Percentiles rank a stretch among this genome's conserved stretches.
phyloP scores from a whole-genome alignment of 2,329 filamentous ascomycete species.

The Pestalotiopsis fici region DNA sequence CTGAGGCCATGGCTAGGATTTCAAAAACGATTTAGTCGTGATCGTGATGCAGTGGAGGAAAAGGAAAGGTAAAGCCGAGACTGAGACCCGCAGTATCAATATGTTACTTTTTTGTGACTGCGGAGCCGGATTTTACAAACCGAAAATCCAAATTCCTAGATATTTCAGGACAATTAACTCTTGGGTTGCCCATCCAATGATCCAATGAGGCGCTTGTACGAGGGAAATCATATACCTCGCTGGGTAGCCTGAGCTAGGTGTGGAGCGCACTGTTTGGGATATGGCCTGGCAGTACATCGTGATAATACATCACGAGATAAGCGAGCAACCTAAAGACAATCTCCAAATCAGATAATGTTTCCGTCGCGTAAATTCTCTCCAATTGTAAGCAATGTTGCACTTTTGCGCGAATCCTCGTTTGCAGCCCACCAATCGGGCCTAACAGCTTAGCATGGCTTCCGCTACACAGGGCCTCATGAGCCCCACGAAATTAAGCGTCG shows the following conservation, averaged over 20 bases:
- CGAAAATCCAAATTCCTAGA: background rate
- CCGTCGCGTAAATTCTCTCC: background rate
- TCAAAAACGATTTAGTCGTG: background rate
- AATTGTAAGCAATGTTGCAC: background rate
- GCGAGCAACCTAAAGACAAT: too few relatives aligned
- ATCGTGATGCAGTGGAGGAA: background rate
- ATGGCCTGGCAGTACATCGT: too few relatives aligned
- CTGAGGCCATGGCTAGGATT: background rate
- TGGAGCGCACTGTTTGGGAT: too few relatives aligned
- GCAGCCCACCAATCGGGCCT: background rate
- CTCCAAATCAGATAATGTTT: background rate
- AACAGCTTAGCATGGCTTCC: background rate
- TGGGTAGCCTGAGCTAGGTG: background rate
- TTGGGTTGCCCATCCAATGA: background rate
- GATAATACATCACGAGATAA: too few relatives aligned
- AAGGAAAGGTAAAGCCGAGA: background rate
- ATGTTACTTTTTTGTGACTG: background rate
- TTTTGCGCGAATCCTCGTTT: background rate
- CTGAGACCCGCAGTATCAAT: background rate
- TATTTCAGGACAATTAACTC: background rate
- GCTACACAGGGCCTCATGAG: background rate
- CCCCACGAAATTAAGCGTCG: background rate
- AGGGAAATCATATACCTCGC: background rate
- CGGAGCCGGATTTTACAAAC: background rate
- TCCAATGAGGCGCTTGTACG: background rate